Conservation (phyloP, 306 rosid genomes). For the Cicer pinnatifidum region DNA sequence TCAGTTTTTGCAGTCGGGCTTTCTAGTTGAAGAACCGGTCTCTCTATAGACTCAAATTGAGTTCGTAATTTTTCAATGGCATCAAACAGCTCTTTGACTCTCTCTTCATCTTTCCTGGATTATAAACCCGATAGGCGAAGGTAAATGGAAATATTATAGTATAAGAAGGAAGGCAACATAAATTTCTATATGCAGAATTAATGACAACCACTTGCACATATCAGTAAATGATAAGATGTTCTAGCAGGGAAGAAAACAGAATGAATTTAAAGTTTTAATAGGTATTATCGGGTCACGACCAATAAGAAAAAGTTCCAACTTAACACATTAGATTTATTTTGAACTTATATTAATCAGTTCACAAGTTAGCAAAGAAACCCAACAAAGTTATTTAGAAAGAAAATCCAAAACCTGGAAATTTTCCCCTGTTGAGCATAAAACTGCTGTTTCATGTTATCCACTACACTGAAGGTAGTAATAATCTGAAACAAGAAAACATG, state of each 20-base stretch:
- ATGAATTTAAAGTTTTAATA: not conserved
- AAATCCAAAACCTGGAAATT: constrained; percentile 64
- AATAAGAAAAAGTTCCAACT: constrained; percentile 8
- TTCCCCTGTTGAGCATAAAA: constrained; percentile 70
- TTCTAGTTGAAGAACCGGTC: constrained; percentile 81
- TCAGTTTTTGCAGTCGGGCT: constrained; percentile 62
- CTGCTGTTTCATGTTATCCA: constrained; percentile 92
- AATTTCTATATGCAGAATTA: constrained; percentile 14
- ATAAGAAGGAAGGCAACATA: not conserved
- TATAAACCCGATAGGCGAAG: constrained; percentile 36
- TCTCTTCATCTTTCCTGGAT: constrained; percentile 80
- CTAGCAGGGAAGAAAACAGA: constrained; percentile 18
- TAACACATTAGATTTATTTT: constrained; percentile 25
- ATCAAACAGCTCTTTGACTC: constrained; percentile 72
- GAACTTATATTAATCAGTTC: constrained; percentile 30
- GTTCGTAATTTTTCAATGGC: constrained; percentile 67
- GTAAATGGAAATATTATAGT: constrained; percentile 17
- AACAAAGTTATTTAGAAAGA: constrained; percentile 28
- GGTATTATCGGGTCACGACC: constrained; percentile 16
- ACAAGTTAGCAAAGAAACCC: constrained; percentile 7
- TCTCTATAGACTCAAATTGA: constrained; percentile 81
- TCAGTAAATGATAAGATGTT: constrained; percentile 1
- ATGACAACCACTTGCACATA: not conserved
- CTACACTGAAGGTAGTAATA: constrained; percentile 91
- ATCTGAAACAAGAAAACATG: constrained; percentile 64